Base-by-base conservation (phyloP, 1,284 basidiomycete genomes). In the Ganoderma meredithae region DNA sequence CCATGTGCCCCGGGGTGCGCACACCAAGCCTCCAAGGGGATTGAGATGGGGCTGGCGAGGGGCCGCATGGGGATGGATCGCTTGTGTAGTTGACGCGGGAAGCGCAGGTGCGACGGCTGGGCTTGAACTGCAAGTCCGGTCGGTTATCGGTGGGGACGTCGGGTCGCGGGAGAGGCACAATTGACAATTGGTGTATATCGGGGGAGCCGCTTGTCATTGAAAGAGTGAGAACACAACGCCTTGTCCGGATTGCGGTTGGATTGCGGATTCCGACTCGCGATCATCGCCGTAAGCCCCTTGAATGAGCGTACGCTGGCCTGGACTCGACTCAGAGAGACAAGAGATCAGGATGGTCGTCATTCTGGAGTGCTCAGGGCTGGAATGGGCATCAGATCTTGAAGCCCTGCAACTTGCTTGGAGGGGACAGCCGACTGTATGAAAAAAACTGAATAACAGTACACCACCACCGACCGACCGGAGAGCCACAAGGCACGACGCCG, bases 261-360 rank as follows among this genome's bases (percentile, higher is more conserved):
- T 25, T 49, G 22, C n/a, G 10, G 47, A 49, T 22, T 25, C 22
- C 47, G 47, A 49, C 22, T 49, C 25, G 47, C 47, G 47, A 49
- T 49, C 47, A 49, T 49, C 47, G 22, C 10, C 47, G 3, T 22
- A 49, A 10, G 44, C 19, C 10, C 47, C 22, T 12, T 25, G 47
- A 22, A 49, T 9, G 47, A 25, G 25, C 47, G 47, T 25, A 49
- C 22, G 22, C 47, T 8, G 22, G 9, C 12, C 25, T 22, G 47
- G 47, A 13, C 47, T 22, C n/a, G 47, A 49, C n/a, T 49, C 47
- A 49, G 47, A 49, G 47, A 49, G 47, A 49, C 47, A 25, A 49
- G 47, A 49, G 22, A 49, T 22, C 8, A 25, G 47, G 47, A 25
- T 3, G 22, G 10, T 25, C 47, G n/a, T 49, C 9, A 8, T 49